These are phyloP conservation scores for Phoma sp. DNA, from an alignment of 2,329 filamentous ascomycete species.

Conservation along the genomic window DNA sequence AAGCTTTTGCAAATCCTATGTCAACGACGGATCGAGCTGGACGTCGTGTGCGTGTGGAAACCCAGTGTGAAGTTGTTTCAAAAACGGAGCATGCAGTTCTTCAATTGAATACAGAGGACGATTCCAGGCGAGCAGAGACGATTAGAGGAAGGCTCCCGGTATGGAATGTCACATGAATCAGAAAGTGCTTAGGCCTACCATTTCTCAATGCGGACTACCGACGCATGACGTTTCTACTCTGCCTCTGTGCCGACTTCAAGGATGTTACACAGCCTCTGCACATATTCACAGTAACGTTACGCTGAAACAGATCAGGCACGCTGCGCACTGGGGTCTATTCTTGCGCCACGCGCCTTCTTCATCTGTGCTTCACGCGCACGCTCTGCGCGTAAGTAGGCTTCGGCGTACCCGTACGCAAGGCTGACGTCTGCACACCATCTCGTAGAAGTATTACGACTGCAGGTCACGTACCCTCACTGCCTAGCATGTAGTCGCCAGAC, in stretches of 20 bases:
- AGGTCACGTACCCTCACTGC: slow-evolving; percentile 28
- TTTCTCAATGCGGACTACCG: slow-evolving; percentile 20
- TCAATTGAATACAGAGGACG: too few species aligned
- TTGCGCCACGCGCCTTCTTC: slow-evolving; percentile 11
- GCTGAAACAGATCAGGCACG: slow-evolving; percentile 12
- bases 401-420: slow-evolving; percentile 17
- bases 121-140: too few species aligned
- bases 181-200: background rate
- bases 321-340: slow-evolving; percentile 2
- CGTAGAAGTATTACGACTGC: slow-evolving; percentile 23
- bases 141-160: too few species aligned
- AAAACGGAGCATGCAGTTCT: too few species aligned
- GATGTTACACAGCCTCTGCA: slow-evolving; percentile 23
- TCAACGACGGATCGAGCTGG: too few species aligned
- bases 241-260: slow-evolving; percentile 54
- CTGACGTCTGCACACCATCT: slow-evolving; percentile 25
- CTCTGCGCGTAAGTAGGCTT: background rate
- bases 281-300: slow-evolving; percentile 9
- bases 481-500: slow-evolving; percentile 23
- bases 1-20: too few species aligned
- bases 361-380: slow-evolving; percentile 11
- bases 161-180: too few species aligned
- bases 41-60: too few species aligned
- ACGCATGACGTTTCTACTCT: slow-evolving; percentile 55
- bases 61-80: too few species aligned